Evolutionary conservation across 306 rosid species (phyloP).

Genomic region (Acmispon strigosus): DNA sequence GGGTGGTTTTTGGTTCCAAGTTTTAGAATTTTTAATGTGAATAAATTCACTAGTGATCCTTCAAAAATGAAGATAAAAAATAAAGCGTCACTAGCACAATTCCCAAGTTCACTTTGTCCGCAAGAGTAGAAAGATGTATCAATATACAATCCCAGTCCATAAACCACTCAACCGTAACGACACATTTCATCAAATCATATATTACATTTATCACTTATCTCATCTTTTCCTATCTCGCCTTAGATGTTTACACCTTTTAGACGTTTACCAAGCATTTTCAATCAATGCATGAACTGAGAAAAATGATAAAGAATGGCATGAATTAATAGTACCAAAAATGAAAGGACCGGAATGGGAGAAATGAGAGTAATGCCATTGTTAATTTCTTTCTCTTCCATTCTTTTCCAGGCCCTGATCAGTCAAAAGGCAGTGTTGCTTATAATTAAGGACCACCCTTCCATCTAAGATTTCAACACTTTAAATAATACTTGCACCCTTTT

Average conservation of each 20-base stretch:
- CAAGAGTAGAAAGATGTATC: conserved; percentile 64
- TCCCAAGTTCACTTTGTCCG: conserved; percentile 72
- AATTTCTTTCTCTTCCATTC: conserved; percentile 20
- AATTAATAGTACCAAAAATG: background rate
- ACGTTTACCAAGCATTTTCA: too few relatives aligned
- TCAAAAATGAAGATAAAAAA: too few relatives aligned
- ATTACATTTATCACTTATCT: too few relatives aligned
- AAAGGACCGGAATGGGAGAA: conserved; percentile 7
- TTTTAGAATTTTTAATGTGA: too few relatives aligned
- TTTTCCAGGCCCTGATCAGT: conserved; percentile 19
- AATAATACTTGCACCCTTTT: background rate
- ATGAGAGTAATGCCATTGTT: background rate
- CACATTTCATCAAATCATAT: too few relatives aligned
- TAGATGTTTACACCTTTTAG: too few relatives aligned
- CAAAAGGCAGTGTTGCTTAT: conserved; percentile 14
- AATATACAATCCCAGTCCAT: too few relatives aligned
- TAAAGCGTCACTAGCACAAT: conserved; percentile 59
- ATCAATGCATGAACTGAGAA: too few relatives aligned
- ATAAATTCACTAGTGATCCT: too few relatives aligned
- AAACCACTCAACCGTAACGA: too few relatives aligned
- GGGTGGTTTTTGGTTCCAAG: too few relatives aligned
- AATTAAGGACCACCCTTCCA: conserved; percentile 11
- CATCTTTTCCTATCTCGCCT: too few relatives aligned
- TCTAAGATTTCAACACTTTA: conserved; percentile 9
- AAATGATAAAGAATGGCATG: background rate